Evolutionary conservation across 345 rosid species (phyloP).

Genomic region (Brassica rapa): DNA sequence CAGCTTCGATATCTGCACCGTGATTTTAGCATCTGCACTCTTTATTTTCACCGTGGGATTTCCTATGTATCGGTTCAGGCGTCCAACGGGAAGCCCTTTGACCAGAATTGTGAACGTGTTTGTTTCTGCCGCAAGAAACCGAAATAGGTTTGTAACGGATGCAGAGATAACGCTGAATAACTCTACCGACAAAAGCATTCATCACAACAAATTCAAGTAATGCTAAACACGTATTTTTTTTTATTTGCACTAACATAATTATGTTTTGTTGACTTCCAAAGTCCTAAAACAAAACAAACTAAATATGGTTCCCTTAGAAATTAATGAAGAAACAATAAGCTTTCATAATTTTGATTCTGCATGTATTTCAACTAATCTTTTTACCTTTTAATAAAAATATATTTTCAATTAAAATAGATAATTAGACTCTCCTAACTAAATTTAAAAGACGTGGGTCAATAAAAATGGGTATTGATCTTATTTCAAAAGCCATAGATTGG

Average conservation of each 20-base stretch:
- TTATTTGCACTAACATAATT: neutral
- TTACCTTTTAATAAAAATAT: neutral
- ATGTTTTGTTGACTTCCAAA: neutral
- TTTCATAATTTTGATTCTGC: neutral
- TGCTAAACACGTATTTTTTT: neutral
- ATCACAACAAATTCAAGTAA: conserved; percentile 46
- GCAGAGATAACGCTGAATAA: conserved; percentile 1
- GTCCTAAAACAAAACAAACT: neutral
- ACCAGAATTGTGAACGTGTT: conserved; percentile 52
- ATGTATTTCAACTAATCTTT: neutral
- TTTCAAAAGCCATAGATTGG: neutral
- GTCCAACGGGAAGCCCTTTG: conserved; percentile 54
- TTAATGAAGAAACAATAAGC: neutral
- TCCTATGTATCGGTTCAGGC: conserved; percentile 49
- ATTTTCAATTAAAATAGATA: neutral
- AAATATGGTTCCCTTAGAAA: neutral
- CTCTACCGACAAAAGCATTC: conserved; percentile 33
- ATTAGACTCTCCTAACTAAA: neutral
- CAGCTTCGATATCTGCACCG: conserved; percentile 44
- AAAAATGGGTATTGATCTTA: neutral
- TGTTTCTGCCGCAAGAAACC: conserved; percentile 45
- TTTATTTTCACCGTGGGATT: conserved; percentile 49
- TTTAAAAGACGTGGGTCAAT: neutral
- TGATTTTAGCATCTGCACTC: conserved; percentile 40
- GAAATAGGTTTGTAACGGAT: conserved; percentile 37